A percentile compares a stretch with the other conserved stretches of the same genome.
Conservation (phyloP, 2,329 filamentous ascomycete genomes). For the Xylariaceae sp. region DNA sequence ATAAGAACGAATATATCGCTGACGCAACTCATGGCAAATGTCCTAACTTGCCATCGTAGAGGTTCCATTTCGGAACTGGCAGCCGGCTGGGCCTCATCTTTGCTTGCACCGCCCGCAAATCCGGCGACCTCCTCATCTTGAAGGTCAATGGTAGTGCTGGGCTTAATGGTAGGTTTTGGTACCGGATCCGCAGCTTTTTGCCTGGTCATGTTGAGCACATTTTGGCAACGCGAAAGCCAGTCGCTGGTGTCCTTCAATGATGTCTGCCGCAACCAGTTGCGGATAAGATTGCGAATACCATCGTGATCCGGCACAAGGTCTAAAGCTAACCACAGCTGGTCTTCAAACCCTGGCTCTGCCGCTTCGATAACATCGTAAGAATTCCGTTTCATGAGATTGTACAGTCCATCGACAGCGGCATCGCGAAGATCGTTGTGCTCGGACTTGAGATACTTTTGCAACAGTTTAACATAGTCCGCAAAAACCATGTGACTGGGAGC, state of each 20-base stretch:
- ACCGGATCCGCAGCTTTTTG: slow-evolving; percentile 59
- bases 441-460: slow-evolving; percentile 76
- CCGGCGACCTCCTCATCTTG: slow-evolving; percentile 96
- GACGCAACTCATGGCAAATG: slow-evolving; percentile 88
- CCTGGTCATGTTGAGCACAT: slow-evolving; percentile 83
- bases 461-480: slow-evolving; percentile 72
- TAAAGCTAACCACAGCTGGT: slow-evolving; percentile 86
- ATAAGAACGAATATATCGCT: slow-evolving; percentile 78
- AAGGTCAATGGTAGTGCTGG: slow-evolving; percentile 66
- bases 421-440: slow-evolving; percentile 68
- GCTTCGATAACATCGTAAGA: slow-evolving; percentile 77
- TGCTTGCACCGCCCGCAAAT: slow-evolving; percentile 67
- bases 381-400: slow-evolving; percentile 92
- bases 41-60: slow-evolving; percentile 90
- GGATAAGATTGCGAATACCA: slow-evolving; percentile 80
- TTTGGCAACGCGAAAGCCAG: slow-evolving; percentile 91
- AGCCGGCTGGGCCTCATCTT: slow-evolving; percentile 49
- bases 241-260: slow-evolving; percentile 72
- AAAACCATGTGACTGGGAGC: slow-evolving; percentile 86
- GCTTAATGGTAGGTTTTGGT: slow-evolving; percentile 43
- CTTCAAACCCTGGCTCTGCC: slow-evolving; percentile 77
- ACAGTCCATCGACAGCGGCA: slow-evolving; percentile 81
- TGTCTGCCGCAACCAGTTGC: slow-evolving; percentile 92
- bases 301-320: slow-evolving; percentile 74
- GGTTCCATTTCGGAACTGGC: slow-evolving; percentile 72